Conservation (phyloP, 768 basidiomycete genomes). For the Trametes sanguinea region DNA sequence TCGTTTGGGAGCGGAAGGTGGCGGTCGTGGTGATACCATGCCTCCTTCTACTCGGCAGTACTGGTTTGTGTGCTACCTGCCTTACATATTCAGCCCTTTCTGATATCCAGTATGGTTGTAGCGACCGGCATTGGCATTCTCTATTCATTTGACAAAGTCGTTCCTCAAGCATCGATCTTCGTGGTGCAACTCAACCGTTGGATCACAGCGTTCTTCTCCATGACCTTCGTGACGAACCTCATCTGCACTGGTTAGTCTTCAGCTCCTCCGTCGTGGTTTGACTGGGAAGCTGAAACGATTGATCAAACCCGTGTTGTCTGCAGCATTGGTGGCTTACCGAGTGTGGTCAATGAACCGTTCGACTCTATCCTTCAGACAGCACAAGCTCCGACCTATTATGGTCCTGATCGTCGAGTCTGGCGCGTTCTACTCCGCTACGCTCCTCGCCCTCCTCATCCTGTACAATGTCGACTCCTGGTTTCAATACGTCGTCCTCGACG, state of each 20-base stretch:
- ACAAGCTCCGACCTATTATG: constrained; percentile 36
- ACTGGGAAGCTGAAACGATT: no score
- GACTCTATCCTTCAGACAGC: constrained; percentile 26
- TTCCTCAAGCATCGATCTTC: constrained; percentile 36
- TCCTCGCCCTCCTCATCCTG: constrained; percentile 37
- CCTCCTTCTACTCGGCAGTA: constrained; percentile 35
- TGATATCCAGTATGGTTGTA: constrained; percentile 8
- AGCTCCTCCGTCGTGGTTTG: no score
- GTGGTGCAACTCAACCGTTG: constrained; percentile 36
- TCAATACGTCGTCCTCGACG: constrained; percentile 41
- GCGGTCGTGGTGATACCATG: constrained; percentile 32
- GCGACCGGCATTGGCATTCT: constrained; percentile 35
- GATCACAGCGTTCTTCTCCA: constrained; percentile 43
- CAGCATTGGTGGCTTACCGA: constrained; percentile 36
- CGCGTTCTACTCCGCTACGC: constrained; percentile 39
- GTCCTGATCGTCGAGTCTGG: constrained; percentile 43
- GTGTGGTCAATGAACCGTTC: constrained; percentile 39
- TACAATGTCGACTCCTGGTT: constrained; percentile 39
- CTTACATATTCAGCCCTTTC: not conserved
- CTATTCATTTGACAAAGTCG: constrained; percentile 35
- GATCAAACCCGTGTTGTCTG: not conserved
- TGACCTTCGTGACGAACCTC: constrained; percentile 41
- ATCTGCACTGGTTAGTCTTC: constrained; percentile 38
- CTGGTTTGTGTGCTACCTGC: constrained; percentile 26
- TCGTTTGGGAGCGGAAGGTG: constrained; percentile 20